Percentiles rank a stretch among this genome's conserved stretches.
These are phyloP conservation scores for Gossypium raimondii DNA, from an alignment of 345 rosid genomes.

Conservation along the genomic window DNA sequence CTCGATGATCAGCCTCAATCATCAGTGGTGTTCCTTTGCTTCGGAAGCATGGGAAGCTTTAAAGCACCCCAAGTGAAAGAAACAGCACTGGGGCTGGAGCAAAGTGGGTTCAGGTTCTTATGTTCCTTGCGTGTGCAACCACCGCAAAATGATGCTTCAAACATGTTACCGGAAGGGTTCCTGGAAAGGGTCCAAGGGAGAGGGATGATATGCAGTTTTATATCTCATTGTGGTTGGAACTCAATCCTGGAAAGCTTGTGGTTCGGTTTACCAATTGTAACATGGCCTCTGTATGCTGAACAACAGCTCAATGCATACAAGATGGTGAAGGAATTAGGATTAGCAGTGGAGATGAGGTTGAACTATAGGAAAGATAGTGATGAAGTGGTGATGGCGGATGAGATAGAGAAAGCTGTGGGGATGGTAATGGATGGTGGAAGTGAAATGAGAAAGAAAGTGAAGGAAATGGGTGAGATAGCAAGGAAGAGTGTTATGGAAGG, in stretches of 20 bases:
- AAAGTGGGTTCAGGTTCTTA: constrained; percentile 31
- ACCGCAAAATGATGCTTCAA: background rate
- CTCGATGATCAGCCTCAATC: constrained; percentile 41
- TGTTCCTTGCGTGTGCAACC: constrained; percentile 29
- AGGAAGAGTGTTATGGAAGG: background rate
- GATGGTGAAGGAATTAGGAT: background rate
- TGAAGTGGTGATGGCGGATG: background rate
- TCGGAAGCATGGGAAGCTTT: constrained; percentile 43
- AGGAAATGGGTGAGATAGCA: constrained; percentile 1
- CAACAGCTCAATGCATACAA: background rate
- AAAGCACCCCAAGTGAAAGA: constrained; percentile 32
- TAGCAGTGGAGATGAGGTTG: background rate
- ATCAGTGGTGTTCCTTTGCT: constrained; percentile 45
- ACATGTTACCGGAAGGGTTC: background rate
- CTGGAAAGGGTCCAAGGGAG: background rate
- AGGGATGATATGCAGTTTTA: constrained; percentile 5
- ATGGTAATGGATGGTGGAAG: background rate
- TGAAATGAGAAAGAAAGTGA: background rate
- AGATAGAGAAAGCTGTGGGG: background rate
- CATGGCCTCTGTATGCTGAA: background rate
- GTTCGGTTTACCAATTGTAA: background rate
- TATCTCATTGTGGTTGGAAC: constrained; percentile 9
- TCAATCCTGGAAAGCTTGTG: constrained; percentile 13
- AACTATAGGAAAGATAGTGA: background rate
- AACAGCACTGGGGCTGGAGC: constrained; percentile 42